These are phyloP conservation scores for Paramecium sonneborni DNA, from an alignment of 73 alveolate species.

Conservation along the genomic window DNA sequence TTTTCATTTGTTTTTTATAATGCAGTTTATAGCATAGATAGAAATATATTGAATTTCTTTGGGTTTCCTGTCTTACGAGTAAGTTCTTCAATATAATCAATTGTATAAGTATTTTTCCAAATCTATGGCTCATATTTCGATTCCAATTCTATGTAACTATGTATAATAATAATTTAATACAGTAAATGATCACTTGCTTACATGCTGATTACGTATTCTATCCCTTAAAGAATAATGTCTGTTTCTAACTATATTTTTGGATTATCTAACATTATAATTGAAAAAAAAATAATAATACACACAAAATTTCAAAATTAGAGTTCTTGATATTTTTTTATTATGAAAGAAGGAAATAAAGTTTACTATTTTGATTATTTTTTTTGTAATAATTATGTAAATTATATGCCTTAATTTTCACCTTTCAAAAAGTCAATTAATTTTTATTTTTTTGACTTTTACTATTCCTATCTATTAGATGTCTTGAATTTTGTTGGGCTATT, in stretches of 20 bases:
- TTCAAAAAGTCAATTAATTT: conserved; percentile 3
- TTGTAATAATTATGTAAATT: neutral
- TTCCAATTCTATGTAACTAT: conserved; percentile 18
- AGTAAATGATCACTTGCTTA: neutral
- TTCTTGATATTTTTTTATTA: conserved; percentile 12
- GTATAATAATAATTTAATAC: neutral
- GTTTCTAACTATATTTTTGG: conserved; percentile 12
- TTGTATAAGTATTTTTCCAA: conserved; percentile 66
- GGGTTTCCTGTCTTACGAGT: conserved; percentile 69
- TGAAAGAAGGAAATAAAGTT: neutral
- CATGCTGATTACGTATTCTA: neutral
- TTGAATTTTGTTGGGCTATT: neutral
- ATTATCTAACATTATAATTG: neutral
- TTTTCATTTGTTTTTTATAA: conserved; percentile 2
- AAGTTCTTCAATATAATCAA: conserved; percentile 66
- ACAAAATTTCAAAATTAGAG: conserved; percentile 26
- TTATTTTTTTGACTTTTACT: neutral
- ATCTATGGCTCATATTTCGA: conserved; percentile 24
- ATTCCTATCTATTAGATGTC: neutral
- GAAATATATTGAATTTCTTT: conserved; percentile 43
- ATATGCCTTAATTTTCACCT: neutral
- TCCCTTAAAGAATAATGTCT: neutral
- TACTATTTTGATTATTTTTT: neutral
- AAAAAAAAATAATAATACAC: neutral
- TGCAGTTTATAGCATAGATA: conserved; percentile 42